These are phyloP conservation scores for Viridothelium virens DNA, from an alignment of 495 filamentous ascomycete genomes.

Conservation along the genomic window DNA sequence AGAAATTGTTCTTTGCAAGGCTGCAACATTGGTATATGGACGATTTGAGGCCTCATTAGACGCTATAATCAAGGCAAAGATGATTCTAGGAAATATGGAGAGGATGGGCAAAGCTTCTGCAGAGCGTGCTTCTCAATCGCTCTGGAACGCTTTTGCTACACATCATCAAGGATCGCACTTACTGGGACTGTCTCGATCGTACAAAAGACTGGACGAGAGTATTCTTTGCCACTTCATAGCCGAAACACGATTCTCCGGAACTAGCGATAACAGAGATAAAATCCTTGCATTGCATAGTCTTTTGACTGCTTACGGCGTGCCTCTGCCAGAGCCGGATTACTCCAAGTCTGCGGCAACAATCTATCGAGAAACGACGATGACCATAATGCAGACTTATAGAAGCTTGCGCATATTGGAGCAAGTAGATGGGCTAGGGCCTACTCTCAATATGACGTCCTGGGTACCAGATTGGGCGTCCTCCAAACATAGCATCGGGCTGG, in stretches of 20 bases:
- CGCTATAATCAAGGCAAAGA: no score
- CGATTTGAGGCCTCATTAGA: no score
- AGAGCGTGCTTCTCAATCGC: no score
- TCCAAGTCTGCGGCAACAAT: not conserved
- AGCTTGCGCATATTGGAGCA: not conserved
- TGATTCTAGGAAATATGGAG: no score
- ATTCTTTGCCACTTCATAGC: not conserved
- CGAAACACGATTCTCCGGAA: not conserved
- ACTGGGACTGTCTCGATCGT: not conserved
- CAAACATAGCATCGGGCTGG: not conserved
- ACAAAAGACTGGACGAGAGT: not conserved
- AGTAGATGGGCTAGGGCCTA: not conserved
- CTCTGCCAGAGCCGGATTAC: not conserved
- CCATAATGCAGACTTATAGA: not conserved
- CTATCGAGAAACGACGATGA: constrained; percentile 2
- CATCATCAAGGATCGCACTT: no score
- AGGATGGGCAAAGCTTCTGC: no score
- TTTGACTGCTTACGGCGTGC: not conserved
- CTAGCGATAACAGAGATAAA: not conserved
- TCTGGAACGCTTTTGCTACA: no score
- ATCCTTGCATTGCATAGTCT: not conserved
- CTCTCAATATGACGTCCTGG: not conserved
- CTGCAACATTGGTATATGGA: no score
- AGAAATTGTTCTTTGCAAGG: no score
- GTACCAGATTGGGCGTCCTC: not conserved